Base-by-base conservation (phyloP, 2,329 filamentous ascomycete species). In the Xylaria digitata region DNA sequence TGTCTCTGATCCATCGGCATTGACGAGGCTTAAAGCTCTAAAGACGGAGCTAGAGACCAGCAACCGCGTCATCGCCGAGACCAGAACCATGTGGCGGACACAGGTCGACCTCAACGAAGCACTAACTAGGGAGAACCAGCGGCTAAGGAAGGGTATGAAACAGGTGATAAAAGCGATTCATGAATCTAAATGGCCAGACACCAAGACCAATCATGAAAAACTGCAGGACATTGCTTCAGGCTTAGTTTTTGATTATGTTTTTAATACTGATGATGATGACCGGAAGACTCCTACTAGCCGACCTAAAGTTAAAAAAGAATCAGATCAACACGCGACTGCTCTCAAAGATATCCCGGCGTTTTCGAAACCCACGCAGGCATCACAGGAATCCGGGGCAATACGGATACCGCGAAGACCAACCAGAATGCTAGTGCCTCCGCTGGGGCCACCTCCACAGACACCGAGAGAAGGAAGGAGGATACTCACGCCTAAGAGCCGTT, bases 91-190 rank as follows among this genome's bases (percentile, higher is more conserved):
- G 40, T 54, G 57, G 57, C 32, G 11, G 52, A 32, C 32, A 48
- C n/a, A 65, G 30, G 21, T 30, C 13, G 48, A 48, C 15, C 40
- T 32, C 6, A 54, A 62, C 7, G 21, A 48, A 30, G 37, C 30
- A 19, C 54, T 63, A 3, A 17, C 6, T 4, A 21, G 32, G 37
- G 48, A 63, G 49, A 66, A 63, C 11, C 42, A n/a, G 13, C 30
- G 50, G 9, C 19, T 66, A 15, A 59, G 26, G 55, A 42, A 5
- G 7, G 54, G 32, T 6, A 58, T 63, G 8, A n/a, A 23, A 15
- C 30, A 58, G 15, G 59, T 48, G 11, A 50, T 59, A 34, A 34
- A 59, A 42, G 42, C 48, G 6, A 48, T 43, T n/a, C 17, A 43
- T 21, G 2, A 37, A n/a, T 2, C 45, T 37, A n/a, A 19, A 5